Evolutionary conservation across 441 rosid species (phyloP), one percentile per base, ranked within the genome.

Genomic region (Melastoma candidum): DNA sequence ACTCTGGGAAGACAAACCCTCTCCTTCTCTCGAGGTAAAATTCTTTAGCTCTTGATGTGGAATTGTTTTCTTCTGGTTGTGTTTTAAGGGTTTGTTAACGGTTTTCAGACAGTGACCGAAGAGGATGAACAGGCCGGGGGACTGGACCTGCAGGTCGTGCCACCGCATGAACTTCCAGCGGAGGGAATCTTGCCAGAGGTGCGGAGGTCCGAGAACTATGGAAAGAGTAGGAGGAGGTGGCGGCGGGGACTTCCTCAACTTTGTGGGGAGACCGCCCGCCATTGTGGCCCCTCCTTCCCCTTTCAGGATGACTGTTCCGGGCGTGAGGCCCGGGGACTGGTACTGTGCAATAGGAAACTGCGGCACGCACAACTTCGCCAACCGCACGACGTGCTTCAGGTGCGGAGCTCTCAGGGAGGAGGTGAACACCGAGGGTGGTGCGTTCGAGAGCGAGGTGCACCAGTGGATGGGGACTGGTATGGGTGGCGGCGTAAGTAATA

Each of bases 341-440:
- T 61, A 61, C 47, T 61, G 65, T 26, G 9, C 46, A 0, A 44
- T 54, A 0, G 59, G 51, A 10, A 48, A 49, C 25, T 62, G 66
- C 1, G 66, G 66, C 32, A 55, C 54, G 2, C 66, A 62, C 47
- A 62, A 62, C 59, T 62, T 54, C 4, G 66, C 66, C 10, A 44
- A 32, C 66, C 54, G 66, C 49, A 39, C 60, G 2, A 62, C 53
- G 54, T 62, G 66, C 66, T 62, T 54, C 60, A 62, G 51, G 25
- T 62, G 66, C 13, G 60, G 66, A 0, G 55, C 66, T 0, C 24
- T 56, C 8, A 62, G 27, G 60, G 54, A 55, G 1, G 66, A 62
- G 7, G 17, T 36, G 0, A 17, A 17, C 22, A 12, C 14, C 0
- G 10, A 44, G 1, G 48, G 52, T 4, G 59, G 66, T 11, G 17